Conservation (phyloP, 164 flowering plant species). For the Aristolochia californica region DNA sequence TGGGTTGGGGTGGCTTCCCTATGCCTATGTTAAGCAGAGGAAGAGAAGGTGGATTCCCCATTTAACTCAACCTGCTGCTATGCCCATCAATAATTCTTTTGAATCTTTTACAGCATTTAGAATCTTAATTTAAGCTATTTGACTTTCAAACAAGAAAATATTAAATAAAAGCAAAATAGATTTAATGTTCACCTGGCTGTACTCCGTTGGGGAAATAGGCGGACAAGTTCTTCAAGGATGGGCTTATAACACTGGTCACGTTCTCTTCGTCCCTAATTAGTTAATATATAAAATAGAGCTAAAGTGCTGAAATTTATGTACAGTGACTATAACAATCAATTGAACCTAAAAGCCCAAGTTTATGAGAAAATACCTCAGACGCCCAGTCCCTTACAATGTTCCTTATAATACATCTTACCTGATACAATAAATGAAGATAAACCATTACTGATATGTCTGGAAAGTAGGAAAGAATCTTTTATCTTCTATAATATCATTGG, state of each 20-base stretch:
- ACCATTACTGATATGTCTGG: too few species aligned
- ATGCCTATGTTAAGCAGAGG: too few species aligned
- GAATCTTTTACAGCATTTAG: neutral
- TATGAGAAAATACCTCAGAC: slow-evolving; percentile 50
- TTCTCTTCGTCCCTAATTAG: slow-evolving; percentile 59
- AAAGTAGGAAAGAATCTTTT: too few species aligned
- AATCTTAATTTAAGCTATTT: too few species aligned
- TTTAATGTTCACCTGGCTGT: slow-evolving; percentile 37
- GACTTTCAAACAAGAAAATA: too few species aligned
- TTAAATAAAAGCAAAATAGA: neutral
- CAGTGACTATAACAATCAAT: neutral
- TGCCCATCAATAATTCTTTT: neutral
- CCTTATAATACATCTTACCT: slow-evolving; percentile 94
- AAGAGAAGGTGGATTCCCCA: too few species aligned
- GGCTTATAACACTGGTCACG: slow-evolving; percentile 95
- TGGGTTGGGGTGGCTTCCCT: too few species aligned
- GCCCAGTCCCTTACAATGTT: slow-evolving; percentile 98
- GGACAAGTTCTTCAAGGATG: slow-evolving; percentile 85
- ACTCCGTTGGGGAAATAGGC: slow-evolving; percentile 54
- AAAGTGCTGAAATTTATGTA: neutral
- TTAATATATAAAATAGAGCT: neutral
- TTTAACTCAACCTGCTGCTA: too few species aligned
- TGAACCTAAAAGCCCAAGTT: neutral
- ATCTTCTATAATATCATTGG: too few species aligned
- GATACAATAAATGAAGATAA: slow-evolving; percentile 4